These are phyloP conservation scores for Ceratobasidium sp. DNA, from an alignment of 1,284 basidiomycete genomes.

Conservation along the genomic window DNA sequence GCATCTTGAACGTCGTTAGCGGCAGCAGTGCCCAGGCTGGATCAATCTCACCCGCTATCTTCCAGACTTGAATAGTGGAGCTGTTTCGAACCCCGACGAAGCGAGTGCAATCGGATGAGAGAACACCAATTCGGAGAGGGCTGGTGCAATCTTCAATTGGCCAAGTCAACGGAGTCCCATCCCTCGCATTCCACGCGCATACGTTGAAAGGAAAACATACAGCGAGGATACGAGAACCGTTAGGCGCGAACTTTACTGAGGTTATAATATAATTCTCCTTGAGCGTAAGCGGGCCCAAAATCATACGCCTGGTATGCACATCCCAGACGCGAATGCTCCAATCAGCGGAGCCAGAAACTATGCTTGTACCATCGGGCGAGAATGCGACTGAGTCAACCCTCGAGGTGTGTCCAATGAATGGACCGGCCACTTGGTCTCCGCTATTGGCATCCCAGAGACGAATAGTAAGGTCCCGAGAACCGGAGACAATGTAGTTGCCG, in stretches of 20 bases:
- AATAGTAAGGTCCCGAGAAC: slow-evolving; percentile 10
- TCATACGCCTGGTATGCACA: slow-evolving; percentile 1
- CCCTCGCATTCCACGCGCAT: too few species aligned
- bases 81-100: too few species aligned
- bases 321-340: slow-evolving; percentile 44
- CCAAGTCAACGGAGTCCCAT: too few species aligned
- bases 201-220: too few species aligned
- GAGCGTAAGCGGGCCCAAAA: slow-evolving; percentile 14
- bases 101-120: too few species aligned
- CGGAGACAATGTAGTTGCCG: slow-evolving; percentile 23
- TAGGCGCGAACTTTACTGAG: slow-evolving; percentile 8
- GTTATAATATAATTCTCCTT: slow-evolving; percentile 7
- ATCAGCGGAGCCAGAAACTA: slow-evolving; percentile 42
- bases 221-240: slow-evolving; percentile 1
- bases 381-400: slow-evolving; percentile 16
- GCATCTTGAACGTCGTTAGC: too few species aligned
- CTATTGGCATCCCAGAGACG: slow-evolving; percentile 16
- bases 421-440: neutral
- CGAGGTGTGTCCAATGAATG: slow-evolving; percentile 25
- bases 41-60: too few species aligned
- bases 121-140: too few species aligned
- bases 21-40: too few species aligned
- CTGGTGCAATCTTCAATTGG: too few species aligned
- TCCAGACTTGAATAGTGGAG: too few species aligned
- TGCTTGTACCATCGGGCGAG: slow-evolving; percentile 32